These are phyloP conservation scores for Ustilago xerochloae DNA, from an alignment of 1,284 basidiomycete genomes.

Conservation along the genomic window DNA sequence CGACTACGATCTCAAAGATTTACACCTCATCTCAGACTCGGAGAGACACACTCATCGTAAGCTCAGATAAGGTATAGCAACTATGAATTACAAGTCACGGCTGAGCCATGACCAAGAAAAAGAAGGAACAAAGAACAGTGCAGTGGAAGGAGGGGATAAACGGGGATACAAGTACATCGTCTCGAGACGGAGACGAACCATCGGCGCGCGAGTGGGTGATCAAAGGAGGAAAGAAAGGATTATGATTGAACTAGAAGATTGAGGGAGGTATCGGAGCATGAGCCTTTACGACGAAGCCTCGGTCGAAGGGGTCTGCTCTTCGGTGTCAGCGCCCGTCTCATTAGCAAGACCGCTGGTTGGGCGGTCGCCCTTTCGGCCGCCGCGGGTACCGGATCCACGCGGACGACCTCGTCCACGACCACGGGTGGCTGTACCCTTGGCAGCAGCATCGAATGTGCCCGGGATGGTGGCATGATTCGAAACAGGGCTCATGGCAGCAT, in stretches of 20 bases:
- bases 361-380: slow-evolving; percentile 15
- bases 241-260: not conserved
- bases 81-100: slow-evolving; percentile 25
- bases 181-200: not conserved
- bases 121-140: not conserved
- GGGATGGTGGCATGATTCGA: slow-evolving; percentile 42
- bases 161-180: slow-evolving; percentile 25
- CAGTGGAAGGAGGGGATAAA: not conserved
- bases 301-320: slow-evolving; percentile 22
- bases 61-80: not conserved
- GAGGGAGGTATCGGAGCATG: not conserved
- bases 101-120: slow-evolving; percentile 5
- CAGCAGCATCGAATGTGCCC: not conserved
- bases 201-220: not conserved
- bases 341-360: slow-evolving; percentile 22
- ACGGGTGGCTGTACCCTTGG: not conserved
- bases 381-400: slow-evolving; percentile 38
- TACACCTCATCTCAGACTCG: not conserved
- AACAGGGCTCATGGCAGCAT: slow-evolving; percentile 53
- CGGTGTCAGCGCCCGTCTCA: slow-evolving; percentile 19
- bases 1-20: no score
- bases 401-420: slow-evolving; percentile 40
- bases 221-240: not conserved
- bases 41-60: not conserved
- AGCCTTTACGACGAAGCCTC: slow-evolving; percentile 22